These are phyloP conservation scores for Fomitiporia mediterranea DNA, from an alignment of 1,284 basidiomycete species.

Conservation along the genomic window DNA sequence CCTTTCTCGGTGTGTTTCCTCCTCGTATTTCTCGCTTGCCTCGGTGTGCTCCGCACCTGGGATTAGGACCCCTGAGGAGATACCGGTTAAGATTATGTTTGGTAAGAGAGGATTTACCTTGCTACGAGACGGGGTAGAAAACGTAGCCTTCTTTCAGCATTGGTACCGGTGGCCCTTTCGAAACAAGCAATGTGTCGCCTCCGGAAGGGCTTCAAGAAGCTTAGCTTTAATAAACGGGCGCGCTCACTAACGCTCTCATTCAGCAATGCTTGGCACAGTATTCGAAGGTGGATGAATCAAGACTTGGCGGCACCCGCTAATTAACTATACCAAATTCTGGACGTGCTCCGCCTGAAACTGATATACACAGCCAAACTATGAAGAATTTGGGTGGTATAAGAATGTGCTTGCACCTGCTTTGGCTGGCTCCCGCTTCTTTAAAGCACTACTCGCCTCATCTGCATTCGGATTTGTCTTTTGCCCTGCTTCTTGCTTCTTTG, in stretches of 20 bases:
- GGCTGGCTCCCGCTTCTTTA: neutral
- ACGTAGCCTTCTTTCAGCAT: no score
- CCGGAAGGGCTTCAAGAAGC: neutral
- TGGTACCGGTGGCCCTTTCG: neutral
- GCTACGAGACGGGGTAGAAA: no score
- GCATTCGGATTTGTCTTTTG: neutral
- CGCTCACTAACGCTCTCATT: neutral
- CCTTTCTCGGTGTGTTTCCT: no score
- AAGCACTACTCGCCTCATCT: neutral
- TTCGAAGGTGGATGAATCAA: neutral
- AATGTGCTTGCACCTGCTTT: neutral
- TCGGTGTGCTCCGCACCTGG: no score
- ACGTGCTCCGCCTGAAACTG: neutral
- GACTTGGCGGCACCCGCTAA: neutral
- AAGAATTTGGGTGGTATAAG: neutral
- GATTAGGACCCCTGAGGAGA: no score
- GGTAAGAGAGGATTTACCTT: no score
- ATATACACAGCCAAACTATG: constrained; percentile 3
- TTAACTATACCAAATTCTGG: neutral
- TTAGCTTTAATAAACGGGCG: neutral
- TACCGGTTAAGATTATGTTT: no score
- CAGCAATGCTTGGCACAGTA: neutral
- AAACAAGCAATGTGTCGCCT: neutral
- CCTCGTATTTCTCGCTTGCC: no score
- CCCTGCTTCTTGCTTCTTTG: neutral